These are phyloP conservation scores for Lipomyces chichibuensis DNA, from an alignment of 805 yeast genomes.

Conservation along the genomic window DNA sequence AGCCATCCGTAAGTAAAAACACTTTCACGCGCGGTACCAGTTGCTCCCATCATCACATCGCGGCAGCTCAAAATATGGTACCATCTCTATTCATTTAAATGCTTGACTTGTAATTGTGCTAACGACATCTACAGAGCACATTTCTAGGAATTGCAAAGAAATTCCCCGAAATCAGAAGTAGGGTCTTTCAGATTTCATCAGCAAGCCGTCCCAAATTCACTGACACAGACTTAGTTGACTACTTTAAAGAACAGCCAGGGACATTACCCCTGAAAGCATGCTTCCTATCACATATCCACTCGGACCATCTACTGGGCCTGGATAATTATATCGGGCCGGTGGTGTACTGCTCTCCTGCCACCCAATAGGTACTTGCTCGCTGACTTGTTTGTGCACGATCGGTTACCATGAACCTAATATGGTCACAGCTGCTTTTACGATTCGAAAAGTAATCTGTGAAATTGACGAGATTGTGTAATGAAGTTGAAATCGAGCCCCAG, in stretches of 20 bases:
- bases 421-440: conserved; percentile 16
- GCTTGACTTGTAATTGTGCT: not conserved
- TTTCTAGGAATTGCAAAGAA: conserved; percentile 53
- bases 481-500: conserved; percentile 36
- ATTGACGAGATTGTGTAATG: conserved; percentile 19
- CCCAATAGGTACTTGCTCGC: conserved; percentile 38
- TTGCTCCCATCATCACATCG: too few species aligned
- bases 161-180: conserved; percentile 54
- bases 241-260: conserved; percentile 36
- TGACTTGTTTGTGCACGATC: conserved; percentile 4
- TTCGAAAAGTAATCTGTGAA: conserved; percentile 10
- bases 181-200: conserved; percentile 26
- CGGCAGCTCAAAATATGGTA: not conserved
- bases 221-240: conserved; percentile 40
- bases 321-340: conserved; percentile 47
- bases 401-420: not conserved
- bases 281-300: conserved; percentile 57
- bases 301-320: conserved; percentile 59
- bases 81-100: not conserved
- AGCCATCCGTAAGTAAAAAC: too few species aligned
- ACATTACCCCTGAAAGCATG: conserved; percentile 40
- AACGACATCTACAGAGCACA: conserved; percentile 34
- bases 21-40: too few species aligned
- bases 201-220: not conserved
- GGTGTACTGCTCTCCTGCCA: conserved; percentile 54